A percentile compares a stretch with the other conserved stretches of the same genome.
phyloP scores from a whole-genome alignment of 192 early-diverging fungal species.

The Linnemannia exigua region DNA sequence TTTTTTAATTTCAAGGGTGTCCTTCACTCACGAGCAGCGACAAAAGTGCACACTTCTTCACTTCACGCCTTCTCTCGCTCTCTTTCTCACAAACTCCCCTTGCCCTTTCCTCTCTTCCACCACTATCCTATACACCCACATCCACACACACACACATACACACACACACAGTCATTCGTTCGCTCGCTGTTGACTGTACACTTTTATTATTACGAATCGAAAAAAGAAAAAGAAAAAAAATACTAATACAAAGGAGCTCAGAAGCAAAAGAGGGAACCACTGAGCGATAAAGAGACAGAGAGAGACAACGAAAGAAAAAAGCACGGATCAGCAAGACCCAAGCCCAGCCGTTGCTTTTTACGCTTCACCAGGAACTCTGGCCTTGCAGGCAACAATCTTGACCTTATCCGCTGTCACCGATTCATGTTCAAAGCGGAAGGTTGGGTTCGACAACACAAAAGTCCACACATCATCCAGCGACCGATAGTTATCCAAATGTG shows the following conservation, averaged over 20 bases:
- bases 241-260: conserved; percentile 7
- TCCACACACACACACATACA: background rate
- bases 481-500: conserved; percentile 92
- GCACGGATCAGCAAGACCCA: background rate
- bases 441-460: conserved; percentile 89
- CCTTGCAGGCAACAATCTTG: conserved; percentile 96
- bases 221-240: background rate
- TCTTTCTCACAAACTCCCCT: too few species aligned
- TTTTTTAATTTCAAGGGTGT: too few species aligned
- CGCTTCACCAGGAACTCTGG: conserved; percentile 79
- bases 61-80: background rate
- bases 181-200: background rate
- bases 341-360: conserved; percentile 13
- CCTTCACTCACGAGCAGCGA: background rate
- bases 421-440: conserved; percentile 92
- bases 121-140: background rate
- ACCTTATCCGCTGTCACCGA: conserved; percentile 86
- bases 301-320: too few species aligned
- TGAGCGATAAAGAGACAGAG: background rate
- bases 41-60: background rate
- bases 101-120: background rate
- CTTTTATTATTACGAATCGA: background rate
- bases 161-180: background rate
- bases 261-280: background rate
- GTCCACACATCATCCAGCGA: conserved; percentile 99